A percentile compares a stretch with the other conserved stretches of the same genome.
Evolutionary conservation across 2,329 filamentous ascomycete species (phyloP).

Genomic region (Biscogniauxia mediterranea): DNA sequence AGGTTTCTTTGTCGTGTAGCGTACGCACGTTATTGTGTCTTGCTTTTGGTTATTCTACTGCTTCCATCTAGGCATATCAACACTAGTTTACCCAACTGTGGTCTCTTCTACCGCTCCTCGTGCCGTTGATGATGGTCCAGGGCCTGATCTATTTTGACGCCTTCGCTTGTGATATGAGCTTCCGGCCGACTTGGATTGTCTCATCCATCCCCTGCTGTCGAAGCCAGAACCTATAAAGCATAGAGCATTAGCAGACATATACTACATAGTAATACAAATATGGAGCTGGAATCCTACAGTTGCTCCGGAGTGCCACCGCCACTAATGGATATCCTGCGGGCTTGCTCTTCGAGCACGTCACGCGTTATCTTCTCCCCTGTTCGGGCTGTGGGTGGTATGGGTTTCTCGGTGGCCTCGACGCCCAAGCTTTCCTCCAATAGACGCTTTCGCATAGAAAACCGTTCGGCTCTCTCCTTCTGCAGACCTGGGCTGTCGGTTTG

Average conservation of each 20-base stretch:
- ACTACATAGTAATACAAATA: neutral
- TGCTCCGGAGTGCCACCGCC: conserved; percentile 53
- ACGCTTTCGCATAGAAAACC: conserved; percentile 76
- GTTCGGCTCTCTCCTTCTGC: conserved; percentile 79
- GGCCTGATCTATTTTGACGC: conserved; percentile 9
- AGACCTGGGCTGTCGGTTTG: conserved; percentile 84
- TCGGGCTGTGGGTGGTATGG: conserved; percentile 45
- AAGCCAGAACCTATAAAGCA: conserved; percentile 59
- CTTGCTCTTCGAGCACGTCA: conserved; percentile 63
- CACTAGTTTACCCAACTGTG: conserved; percentile 2
- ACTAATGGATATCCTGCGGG: conserved; percentile 47
- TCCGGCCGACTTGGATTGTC: conserved; percentile 55
- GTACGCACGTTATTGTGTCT: neutral
- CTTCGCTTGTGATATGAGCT: conserved; percentile 50
- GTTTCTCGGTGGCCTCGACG: conserved; percentile 50
- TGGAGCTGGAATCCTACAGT: conserved; percentile 36
- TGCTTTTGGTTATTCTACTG: conserved; percentile 4
- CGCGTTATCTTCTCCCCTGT: conserved; percentile 63
- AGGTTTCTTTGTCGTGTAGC: neutral
- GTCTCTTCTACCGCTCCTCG: neutral
- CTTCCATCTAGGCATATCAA: neutral
- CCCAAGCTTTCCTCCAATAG: conserved; percentile 73
- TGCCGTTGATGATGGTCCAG: conserved; percentile 13
- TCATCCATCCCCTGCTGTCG: conserved; percentile 58
- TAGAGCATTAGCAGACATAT: conserved; percentile 19